phyloP scores from a whole-genome alignment of 2,329 filamentous ascomycete genomes.

The Graphiopsis chlorocephala region DNA sequence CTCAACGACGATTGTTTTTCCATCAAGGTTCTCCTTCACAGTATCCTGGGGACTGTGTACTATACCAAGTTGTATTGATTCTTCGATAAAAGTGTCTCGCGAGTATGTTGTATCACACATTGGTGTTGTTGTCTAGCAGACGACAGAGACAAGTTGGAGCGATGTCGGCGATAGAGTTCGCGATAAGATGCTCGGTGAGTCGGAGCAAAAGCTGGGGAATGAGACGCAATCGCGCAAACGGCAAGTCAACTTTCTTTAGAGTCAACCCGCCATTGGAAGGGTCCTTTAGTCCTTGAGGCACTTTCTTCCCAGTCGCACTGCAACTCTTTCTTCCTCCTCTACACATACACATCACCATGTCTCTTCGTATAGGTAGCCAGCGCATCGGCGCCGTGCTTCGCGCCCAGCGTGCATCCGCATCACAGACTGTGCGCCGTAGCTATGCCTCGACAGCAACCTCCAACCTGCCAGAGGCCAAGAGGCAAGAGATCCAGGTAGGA shows the following conservation, averaged over 20 bases:
- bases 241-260: neutral
- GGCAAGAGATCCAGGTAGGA: constrained; percentile 42
- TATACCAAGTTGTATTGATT: neutral
- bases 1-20: constrained; percentile 42
- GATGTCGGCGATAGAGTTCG: neutral
- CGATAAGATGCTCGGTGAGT: neutral
- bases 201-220: neutral
- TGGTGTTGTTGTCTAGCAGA: neutral
- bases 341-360: constrained; percentile 19
- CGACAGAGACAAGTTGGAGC: neutral
- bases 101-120: neutral
- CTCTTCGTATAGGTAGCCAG: constrained; percentile 23
- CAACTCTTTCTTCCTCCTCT: neutral
- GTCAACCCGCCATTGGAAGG: neutral
- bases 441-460: constrained; percentile 43
- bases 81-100: neutral
- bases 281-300: neutral
- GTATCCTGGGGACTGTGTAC: constrained; percentile 34
- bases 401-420: constrained; percentile 7
- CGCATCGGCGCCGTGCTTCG: constrained; percentile 24
- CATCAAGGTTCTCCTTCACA: constrained; percentile 46
- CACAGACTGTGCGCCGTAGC: constrained; percentile 19
- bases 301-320: constrained; percentile 1
- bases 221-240: neutral
- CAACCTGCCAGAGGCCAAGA: constrained; percentile 40